These are phyloP conservation scores for Penicillium oxalicum DNA, from an alignment of 2,329 filamentous ascomycete species.

Conservation along the genomic window DNA sequence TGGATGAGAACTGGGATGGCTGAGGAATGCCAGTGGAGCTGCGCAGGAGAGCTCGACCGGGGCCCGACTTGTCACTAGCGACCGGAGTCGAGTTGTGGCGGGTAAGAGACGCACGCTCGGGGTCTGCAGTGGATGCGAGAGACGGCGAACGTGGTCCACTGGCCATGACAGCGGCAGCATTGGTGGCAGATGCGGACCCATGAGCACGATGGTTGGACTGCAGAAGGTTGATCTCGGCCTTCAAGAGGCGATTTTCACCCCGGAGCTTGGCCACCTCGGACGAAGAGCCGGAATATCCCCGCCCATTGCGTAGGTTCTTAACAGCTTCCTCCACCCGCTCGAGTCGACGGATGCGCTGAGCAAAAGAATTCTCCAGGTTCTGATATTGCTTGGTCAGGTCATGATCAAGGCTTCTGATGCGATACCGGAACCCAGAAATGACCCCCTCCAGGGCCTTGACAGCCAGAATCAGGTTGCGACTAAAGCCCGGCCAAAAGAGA, in stretches of 20 bases:
- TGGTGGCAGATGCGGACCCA: slow-evolving; percentile 40
- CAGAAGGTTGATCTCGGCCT: slow-evolving; percentile 62
- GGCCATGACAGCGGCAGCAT: slow-evolving; percentile 29
- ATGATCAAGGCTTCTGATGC: slow-evolving; percentile 79
- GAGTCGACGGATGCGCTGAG: slow-evolving; percentile 73
- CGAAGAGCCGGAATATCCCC: slow-evolving; percentile 29
- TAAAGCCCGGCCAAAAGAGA: slow-evolving; percentile 70
- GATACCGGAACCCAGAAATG: slow-evolving; percentile 68
- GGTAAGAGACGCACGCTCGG: slow-evolving; percentile 42
- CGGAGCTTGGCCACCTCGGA: slow-evolving; percentile 56
- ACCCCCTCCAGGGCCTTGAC: slow-evolving; percentile 82
- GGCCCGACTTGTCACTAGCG: slow-evolving; percentile 23
- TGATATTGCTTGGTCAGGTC: slow-evolving; percentile 91
- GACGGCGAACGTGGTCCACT: slow-evolving; percentile 18
- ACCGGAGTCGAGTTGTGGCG: slow-evolving; percentile 52
- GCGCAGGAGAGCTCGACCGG: slow-evolving; percentile 26
- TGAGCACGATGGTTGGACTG: slow-evolving; percentile 56
- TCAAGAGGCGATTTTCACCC: slow-evolving; percentile 55
- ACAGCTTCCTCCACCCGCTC: slow-evolving; percentile 79
- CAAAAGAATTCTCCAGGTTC: slow-evolving; percentile 72
- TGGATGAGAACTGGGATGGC: slow-evolving; percentile 29
- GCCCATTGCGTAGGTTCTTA: slow-evolving; percentile 49
- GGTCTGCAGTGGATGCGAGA: slow-evolving; percentile 20
- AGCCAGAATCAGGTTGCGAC: slow-evolving; percentile 79
- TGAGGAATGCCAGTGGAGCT: slow-evolving; percentile 31